phyloP scores from a whole-genome alignment of 192 early-diverging fungal genomes.

The Tieghemiomyces parasiticus region DNA sequence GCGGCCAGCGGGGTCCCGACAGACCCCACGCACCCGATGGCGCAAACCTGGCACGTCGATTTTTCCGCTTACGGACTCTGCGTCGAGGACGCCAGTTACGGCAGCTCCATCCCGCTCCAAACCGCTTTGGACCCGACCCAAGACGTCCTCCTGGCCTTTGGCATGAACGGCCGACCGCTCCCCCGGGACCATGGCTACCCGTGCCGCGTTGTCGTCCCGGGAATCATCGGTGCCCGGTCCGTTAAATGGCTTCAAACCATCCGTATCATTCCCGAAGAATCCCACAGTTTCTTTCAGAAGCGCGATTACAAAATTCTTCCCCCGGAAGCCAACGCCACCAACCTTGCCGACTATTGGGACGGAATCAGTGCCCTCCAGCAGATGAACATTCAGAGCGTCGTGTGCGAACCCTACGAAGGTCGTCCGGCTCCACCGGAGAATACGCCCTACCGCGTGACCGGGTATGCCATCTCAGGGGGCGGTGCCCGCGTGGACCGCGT shows the following conservation, averaged over 20 bases:
- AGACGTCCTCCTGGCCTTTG: conserved; percentile 63
- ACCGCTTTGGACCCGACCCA: conserved; percentile 46
- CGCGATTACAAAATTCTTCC: conserved; percentile 78
- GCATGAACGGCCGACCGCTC: conserved; percentile 59
- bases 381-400: conserved; percentile 65
- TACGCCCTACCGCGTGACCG: conserved; percentile 32
- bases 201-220: conserved; percentile 74
- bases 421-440: conserved; percentile 20
- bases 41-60: conserved; percentile 34
- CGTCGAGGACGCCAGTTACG: conserved; percentile 58
- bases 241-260: conserved; percentile 71
- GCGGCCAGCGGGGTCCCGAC: conserved; percentile 35
- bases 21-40: conserved; percentile 28
- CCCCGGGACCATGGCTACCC: conserved; percentile 80
- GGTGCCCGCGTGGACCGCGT: conserved; percentile 59
- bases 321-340: conserved; percentile 36
- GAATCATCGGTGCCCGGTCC: conserved; percentile 73
- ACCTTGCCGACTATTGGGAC: conserved; percentile 28
- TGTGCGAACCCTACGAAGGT: conserved; percentile 44
- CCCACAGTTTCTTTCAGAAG: conserved; percentile 55
- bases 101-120: conserved; percentile 51
- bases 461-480: conserved; percentile 71
- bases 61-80: conserved; percentile 53
- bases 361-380: conserved; percentile 42
- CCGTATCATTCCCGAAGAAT: conserved; percentile 36